Percentiles rank a stretch among this genome's conserved stretches.
These are phyloP conservation scores for Botrytis cinerea DNA, from an alignment of 2,329 filamentous ascomycete species.

Conservation along the genomic window DNA sequence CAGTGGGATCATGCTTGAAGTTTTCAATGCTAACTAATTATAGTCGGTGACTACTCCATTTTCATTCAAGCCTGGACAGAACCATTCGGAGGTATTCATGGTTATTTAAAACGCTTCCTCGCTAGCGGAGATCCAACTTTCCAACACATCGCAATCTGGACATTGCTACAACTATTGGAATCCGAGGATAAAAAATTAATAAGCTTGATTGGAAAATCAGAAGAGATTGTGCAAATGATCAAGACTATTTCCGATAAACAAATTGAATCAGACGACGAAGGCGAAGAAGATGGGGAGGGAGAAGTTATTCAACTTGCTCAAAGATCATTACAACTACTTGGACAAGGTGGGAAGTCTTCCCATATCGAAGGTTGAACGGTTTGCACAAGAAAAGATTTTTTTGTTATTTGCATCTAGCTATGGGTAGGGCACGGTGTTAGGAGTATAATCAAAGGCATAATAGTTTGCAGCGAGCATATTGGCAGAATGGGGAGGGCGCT, in stretches of 20 bases:
- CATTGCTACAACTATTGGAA: conserved; percentile 89
- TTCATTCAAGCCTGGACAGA: conserved; percentile 94
- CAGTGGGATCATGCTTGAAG: conserved; percentile 11
- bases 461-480: conserved; percentile 42
- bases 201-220: conserved; percentile 81
- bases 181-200: conserved; percentile 92
- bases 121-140: conserved; percentile 95
- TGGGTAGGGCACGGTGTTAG: conserved; percentile 42
- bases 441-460: conserved; percentile 40
- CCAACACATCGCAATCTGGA: conserved; percentile 99
- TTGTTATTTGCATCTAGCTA: conserved; percentile 41
- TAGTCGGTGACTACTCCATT: conserved; percentile 94
- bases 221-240: conserved; percentile 90
- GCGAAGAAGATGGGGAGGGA: conserved; percentile 85
- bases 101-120: conserved; percentile 90
- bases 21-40: conserved; percentile 46
- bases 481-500: conserved; percentile 37
- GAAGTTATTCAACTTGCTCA: conserved; percentile 91
- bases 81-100: conserved; percentile 91
- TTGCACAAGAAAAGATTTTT: conserved; percentile 37
- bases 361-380: conserved; percentile 72
- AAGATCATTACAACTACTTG: conserved; percentile 83
- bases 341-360: conserved; percentile 71
- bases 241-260: conserved; percentile 87
- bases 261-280: conserved; percentile 82